These are phyloP conservation scores for Scheffersomyces lignosus DNA, from an alignment of 805 yeast species.

Conservation along the genomic window DNA sequence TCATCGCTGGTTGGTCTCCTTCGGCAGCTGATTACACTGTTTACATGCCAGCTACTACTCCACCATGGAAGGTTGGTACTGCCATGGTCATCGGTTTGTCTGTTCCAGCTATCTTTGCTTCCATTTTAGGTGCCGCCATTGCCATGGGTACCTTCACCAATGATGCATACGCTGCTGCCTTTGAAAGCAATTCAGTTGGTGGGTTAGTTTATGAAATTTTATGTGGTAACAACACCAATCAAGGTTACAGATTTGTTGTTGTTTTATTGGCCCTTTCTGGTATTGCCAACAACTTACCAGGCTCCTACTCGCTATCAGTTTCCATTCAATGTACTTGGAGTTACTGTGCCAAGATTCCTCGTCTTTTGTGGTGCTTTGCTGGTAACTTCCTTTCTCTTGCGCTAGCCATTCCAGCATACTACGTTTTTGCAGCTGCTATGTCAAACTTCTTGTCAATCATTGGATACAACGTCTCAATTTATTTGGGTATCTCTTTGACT, in stretches of 20 bases:
- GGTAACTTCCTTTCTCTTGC: constrained; percentile 33
- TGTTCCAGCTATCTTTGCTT: constrained; percentile 27
- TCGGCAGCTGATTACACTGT: constrained; percentile 36
- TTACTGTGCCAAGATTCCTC: constrained; percentile 28
- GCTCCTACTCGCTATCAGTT: constrained; percentile 31
- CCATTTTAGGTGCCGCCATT: constrained; percentile 32
- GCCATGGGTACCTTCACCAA: constrained; percentile 27
- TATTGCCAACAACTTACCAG: constrained; percentile 34
- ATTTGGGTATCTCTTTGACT: constrained; percentile 28
- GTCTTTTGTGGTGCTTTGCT: constrained; percentile 34
- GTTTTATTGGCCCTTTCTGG: constrained; percentile 31
- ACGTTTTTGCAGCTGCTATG: constrained; percentile 30
- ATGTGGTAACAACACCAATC: constrained; percentile 24
- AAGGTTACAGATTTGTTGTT: constrained; percentile 31
- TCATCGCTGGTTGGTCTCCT: constrained; percentile 34
- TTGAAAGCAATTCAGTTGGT: constrained; percentile 29
- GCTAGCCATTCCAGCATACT: constrained; percentile 35
- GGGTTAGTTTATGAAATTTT: constrained; percentile 31
- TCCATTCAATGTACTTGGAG: constrained; percentile 33
- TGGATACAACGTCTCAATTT: constrained; percentile 33
- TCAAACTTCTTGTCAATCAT: constrained; percentile 32
- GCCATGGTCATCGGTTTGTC: constrained; percentile 29
- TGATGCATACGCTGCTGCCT: constrained; percentile 28
- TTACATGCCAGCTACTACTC: constrained; percentile 28
- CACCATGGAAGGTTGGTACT: constrained; percentile 25